Percentiles rank a stretch among this genome's conserved stretches.
Conservation (phyloP, 2,329 filamentous ascomycete genomes). For the Myriosclerotinia duriaeana region DNA sequence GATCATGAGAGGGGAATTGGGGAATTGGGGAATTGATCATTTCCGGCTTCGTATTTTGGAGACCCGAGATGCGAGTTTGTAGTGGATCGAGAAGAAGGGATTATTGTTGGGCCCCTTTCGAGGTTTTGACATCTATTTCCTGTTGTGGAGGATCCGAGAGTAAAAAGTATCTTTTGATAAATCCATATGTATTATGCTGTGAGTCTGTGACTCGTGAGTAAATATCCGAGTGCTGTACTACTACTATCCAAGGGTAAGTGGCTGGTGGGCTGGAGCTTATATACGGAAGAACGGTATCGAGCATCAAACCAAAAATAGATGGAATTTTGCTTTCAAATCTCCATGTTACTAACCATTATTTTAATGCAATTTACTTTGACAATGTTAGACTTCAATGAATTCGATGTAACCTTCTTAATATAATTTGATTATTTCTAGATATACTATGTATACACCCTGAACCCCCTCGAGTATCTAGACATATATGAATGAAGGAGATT, state of each 20-base stretch:
- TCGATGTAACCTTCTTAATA: neutral
- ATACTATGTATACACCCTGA: neutral
- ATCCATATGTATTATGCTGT: too few relatives aligned
- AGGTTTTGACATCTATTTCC: too few relatives aligned
- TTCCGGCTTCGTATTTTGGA: neutral
- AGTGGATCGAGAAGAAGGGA: neutral
- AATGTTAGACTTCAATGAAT: neutral
- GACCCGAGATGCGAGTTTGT: constrained; percentile 8
- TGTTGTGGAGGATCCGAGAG: too few relatives aligned
- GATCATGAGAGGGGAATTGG: constrained; percentile 2
- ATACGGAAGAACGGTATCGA: neutral
- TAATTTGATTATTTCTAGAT: neutral
- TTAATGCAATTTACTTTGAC: too few relatives aligned
- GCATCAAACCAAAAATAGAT: constrained; percentile 5
- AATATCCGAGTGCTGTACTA: too few relatives aligned
- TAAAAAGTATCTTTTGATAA: too few relatives aligned
- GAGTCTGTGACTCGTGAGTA: too few relatives aligned
- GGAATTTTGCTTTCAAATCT: neutral
- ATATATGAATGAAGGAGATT: neutral
- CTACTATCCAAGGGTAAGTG: constrained; percentile 17
- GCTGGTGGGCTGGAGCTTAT: constrained; percentile 10
- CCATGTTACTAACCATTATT: too few relatives aligned
- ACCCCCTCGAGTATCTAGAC: neutral
- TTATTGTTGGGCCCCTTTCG: neutral
- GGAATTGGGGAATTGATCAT: neutral